Evolutionary conservation across 163 green algal genomes (phyloP), one percentile per base, ranked within the genome.

Genomic region (Trebouxia gelatinosa): DNA sequence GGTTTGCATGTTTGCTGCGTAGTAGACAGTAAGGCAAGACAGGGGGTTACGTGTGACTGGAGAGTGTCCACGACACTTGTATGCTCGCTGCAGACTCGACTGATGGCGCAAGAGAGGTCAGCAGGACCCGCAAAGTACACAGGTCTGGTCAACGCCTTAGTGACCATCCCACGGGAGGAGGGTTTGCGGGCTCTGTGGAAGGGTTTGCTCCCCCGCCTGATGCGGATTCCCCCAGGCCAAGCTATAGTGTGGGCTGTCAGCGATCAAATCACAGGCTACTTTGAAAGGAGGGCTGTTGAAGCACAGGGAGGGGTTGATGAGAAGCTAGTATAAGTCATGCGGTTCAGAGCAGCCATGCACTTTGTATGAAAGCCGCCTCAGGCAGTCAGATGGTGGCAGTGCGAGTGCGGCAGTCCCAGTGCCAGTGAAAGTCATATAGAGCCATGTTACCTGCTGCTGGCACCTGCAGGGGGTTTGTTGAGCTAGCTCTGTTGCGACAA

Each of bases 201-300:
- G 84, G 95, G 95, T 6, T 81, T 98, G 51, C 79, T 97, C 46
- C 95, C 95, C 5, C 85, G 95, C 13, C 87, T 98, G 31, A 89
- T 97, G 86, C 87, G 94, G 50, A 98, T 98, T 50, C 95, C 94
- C 7, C 94, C 94, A 0, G 94, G 94, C 32, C 94, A 98, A 81
- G 94, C 94, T 19, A 98, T 98, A 54, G 93, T 98, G 34, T 98
- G 92, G 91, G 89, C 85, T 3, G 94, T 98, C 29, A 89, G 79
- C 46, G 94, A 98, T 75, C 94, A 98, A 76, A 93, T 98, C 77
- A 96, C 79, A 13, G 87, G 83, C 38, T 79, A 72, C 37, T 71
- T 79, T 70, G 74, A 79, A 32, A 54, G 40, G 9, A 54, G 34
- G 26, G 64, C 64, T 51, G 64, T 72, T 26, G 64, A 72, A 32